These are phyloP conservation scores for Acer yangbiense DNA, from an alignment of 345 rosid genomes.

Conservation along the genomic window DNA sequence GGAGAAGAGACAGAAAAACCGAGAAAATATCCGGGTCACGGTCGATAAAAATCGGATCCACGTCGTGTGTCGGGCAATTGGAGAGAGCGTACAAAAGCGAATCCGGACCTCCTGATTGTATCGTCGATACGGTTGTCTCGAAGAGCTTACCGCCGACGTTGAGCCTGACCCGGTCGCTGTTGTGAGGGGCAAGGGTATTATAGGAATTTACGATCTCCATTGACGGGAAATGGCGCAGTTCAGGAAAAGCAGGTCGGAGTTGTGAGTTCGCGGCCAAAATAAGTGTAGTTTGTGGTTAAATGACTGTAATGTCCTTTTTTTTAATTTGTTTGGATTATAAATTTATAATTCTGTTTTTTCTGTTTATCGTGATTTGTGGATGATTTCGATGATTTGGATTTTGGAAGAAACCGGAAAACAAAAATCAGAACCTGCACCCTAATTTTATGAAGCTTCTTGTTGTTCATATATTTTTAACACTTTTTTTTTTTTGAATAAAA, in stretches of 20 bases:
- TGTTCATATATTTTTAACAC: too few species aligned
- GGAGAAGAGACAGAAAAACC: conserved; percentile 76
- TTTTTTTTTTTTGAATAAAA: too few species aligned
- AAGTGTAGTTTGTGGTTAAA: not conserved
- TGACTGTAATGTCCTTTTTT: conserved; percentile 6
- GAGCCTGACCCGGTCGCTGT: conserved; percentile 58
- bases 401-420: not conserved
- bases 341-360: too few species aligned
- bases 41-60: conserved; percentile 70
- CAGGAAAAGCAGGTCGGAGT: not conserved
- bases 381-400: not conserved
- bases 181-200: not conserved
- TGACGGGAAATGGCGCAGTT: not conserved
- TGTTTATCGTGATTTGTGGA: not conserved
- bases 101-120: conserved; percentile 75
- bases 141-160: conserved; percentile 91
- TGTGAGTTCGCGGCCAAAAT: not conserved
- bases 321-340: too few species aligned
- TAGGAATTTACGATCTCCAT: not conserved
- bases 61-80: conserved; percentile 37
- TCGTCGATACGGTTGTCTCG: conserved; percentile 76
- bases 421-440: not conserved
- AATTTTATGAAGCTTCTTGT: too few species aligned
- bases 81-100: conserved; percentile 82
- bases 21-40: conserved; percentile 96